Evolutionary conservation across 495 filamentous ascomycete species (phyloP), one percentile per base, ranked within the genome.

Genomic region (Aspergillus asperescens): DNA sequence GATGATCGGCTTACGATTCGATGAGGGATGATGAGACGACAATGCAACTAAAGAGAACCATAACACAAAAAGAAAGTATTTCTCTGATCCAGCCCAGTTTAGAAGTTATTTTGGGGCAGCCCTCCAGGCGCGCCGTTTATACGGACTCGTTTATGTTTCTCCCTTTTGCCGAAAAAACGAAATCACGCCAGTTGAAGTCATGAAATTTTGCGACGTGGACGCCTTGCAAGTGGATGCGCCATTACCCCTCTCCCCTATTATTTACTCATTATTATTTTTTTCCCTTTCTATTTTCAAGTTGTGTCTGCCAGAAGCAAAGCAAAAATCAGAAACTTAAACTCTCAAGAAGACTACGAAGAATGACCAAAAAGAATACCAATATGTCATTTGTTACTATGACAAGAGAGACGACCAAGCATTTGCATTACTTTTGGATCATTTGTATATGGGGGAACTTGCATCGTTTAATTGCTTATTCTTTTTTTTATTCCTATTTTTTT

Each of bases 21-120:
- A 78, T 75, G 74, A 77, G 67, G 72, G 74, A 78, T 76, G 75
- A 78, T 70, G 74, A 74, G 71, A 77, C 73, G 74, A 78, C 73
- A 46, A 72, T 57, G 57, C 58, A 56, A 57, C 53, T 51, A 65
- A 37, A 69, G 63, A 65, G 60, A 66, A 63, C 51, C 68, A 64
- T n/a, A n/a, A n/a, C 62, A 56, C 61, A 63, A 66, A 65, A 63
- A 66, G 63, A 67, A 69, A 35, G 32, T 69, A 70, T 72, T 69
- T 69, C 66, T 65, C 69, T 74, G 67, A 73, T 73, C 67, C 63
- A 68, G 65, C 65, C 68, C 69, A 71, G 68, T 67, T 76, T 75
- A 76, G 73, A 76, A 68, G 65, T 70, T 66, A 63, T 68, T 66
- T 68, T 71, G 72, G 72, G 72, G 72, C 72, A 73, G 70, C 72